A percentile compares a stretch with the other conserved stretches of the same genome.
These are phyloP conservation scores for Vigna nakashimae DNA, from an alignment of 306 rosid genomes.

Conservation along the genomic window DNA sequence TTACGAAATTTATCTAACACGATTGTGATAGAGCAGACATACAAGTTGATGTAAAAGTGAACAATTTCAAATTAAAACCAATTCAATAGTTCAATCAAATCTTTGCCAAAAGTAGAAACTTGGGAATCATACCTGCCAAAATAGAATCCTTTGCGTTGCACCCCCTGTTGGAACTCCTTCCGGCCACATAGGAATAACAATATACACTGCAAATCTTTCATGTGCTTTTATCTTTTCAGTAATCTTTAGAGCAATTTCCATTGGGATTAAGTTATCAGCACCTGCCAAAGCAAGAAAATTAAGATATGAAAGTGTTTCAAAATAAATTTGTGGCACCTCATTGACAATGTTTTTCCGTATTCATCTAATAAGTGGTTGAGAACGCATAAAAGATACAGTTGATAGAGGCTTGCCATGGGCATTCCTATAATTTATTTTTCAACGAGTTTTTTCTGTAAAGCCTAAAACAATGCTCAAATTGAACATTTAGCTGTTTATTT, in stretches of 20 bases:
- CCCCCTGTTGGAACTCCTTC: constrained; percentile 94
- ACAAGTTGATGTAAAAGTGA: not conserved
- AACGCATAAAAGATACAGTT: not conserved
- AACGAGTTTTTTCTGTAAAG: constrained; percentile 1
- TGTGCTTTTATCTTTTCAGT: constrained; percentile 82
- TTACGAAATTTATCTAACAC: constrained; percentile 3
- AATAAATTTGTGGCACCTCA: constrained; percentile 21
- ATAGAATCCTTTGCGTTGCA: constrained; percentile 94
- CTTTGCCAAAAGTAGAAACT: constrained; percentile 11
- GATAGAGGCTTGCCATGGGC: not conserved
- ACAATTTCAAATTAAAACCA: constrained; percentile 24
- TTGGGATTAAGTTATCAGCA: constrained; percentile 92
- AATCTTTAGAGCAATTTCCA: constrained; percentile 98
- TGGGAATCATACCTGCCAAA: constrained; percentile 82
- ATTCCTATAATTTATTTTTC: constrained; percentile 4
- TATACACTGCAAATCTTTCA: constrained; percentile 93
- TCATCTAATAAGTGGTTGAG: not conserved
- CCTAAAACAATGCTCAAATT: constrained; percentile 4
- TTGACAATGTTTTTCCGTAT: constrained; percentile 2
- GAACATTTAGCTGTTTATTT: not conserved
- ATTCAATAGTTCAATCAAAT: constrained; percentile 32
- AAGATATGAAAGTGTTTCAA: constrained; percentile 25
- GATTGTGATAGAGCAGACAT: not conserved
- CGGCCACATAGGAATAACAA: constrained; percentile 98
- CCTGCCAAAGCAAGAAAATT: constrained; percentile 59